Evolutionary conservation across 768 basidiomycete genomes (phyloP).

Genomic region (Leucosporidium yakuticum): DNA sequence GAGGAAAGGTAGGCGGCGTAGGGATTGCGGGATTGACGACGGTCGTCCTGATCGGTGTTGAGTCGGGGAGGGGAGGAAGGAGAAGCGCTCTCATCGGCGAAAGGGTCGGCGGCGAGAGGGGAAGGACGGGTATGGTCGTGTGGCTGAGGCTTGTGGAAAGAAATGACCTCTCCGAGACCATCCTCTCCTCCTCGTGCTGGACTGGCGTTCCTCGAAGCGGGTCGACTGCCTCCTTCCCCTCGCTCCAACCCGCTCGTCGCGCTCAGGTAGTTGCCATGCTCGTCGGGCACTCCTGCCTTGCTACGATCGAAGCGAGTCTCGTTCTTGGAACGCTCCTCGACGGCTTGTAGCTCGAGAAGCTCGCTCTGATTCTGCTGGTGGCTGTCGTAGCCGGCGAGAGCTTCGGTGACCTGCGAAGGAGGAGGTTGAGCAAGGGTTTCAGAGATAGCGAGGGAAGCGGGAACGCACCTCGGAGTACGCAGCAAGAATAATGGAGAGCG

Average conservation of each 20-base stretch:
- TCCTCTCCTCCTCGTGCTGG: background rate
- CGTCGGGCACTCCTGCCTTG: background rate
- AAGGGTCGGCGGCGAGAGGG: too few species aligned
- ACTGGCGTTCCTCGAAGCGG: background rate
- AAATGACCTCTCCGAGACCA: too few species aligned
- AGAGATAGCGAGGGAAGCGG: background rate
- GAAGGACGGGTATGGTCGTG: too few species aligned
- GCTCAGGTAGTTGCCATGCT: background rate
- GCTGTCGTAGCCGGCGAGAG: conserved; percentile 9
- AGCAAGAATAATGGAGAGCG: conserved; percentile 4
- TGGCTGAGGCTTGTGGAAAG: too few species aligned
- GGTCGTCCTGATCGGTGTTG: background rate
- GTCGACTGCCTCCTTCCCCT: background rate
- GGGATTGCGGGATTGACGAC: background rate
- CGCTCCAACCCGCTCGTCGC: background rate
- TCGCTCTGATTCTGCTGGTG: background rate
- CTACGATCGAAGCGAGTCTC: conserved; percentile 4
- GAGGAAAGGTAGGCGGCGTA: background rate
- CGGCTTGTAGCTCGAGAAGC: background rate
- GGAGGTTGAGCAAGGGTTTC: too few species aligned
- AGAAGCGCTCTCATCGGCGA: too few species aligned
- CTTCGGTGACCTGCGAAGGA: conserved; percentile 19
- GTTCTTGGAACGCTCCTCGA: background rate
- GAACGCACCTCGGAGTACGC: conserved; percentile 22
- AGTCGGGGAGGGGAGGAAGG: background rate